A percentile compares a stretch with the other conserved stretches of the same genome.
phyloP scores from a whole-genome alignment of 768 basidiomycete species.

The Macrolepiota fuliginosa region DNA sequence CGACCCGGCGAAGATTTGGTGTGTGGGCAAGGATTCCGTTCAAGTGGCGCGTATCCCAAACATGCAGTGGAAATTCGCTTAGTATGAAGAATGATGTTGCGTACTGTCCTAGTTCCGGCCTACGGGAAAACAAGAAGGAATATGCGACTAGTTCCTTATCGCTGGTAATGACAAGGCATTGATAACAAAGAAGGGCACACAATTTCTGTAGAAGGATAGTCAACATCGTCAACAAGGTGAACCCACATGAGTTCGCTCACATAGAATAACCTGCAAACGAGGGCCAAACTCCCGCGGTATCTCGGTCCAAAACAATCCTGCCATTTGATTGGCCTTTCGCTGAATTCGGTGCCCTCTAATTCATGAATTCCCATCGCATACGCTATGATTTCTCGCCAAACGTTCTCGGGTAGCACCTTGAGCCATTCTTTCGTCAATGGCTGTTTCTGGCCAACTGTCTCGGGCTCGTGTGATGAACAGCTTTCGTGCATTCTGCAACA shows the following conservation, averaged over 20 bases:
- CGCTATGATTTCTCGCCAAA: background rate
- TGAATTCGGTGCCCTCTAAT: background rate
- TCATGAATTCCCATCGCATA: background rate
- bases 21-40: background rate
- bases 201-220: background rate
- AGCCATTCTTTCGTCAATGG: background rate
- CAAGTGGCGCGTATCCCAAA: background rate
- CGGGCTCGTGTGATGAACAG: background rate
- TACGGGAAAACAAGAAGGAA: background rate
- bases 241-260: background rate
- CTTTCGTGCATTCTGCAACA: background rate
- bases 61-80: background rate
- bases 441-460: background rate
- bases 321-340: background rate
- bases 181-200: background rate
- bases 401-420: background rate
- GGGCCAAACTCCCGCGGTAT: background rate
- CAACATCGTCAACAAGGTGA: background rate
- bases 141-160: background rate
- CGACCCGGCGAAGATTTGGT: background rate
- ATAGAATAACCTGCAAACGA: background rate
- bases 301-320: background rate
- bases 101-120: background rate
- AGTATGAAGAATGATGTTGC: background rate
- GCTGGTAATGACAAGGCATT: background rate